phyloP scores from a whole-genome alignment of 371 early-diverging fungal species.

The Chytridiales sp. region DNA sequence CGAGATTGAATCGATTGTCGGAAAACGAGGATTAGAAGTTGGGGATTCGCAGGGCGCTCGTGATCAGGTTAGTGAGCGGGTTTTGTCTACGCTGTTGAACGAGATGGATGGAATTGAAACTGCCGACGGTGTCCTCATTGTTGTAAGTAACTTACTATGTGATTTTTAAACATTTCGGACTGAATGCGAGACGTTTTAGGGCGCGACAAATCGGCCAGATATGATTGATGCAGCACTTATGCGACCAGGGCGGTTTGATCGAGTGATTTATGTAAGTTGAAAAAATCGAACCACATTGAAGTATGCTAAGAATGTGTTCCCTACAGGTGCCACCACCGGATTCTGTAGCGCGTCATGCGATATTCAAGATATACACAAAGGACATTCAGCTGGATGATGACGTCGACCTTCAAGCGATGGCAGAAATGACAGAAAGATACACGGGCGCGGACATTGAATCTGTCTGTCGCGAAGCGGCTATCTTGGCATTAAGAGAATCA shows the following conservation, averaged over 20 bases:
- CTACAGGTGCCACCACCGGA: conserved; percentile 85
- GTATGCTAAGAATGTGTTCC: neutral
- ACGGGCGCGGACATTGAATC: conserved; percentile 98
- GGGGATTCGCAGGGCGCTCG: conserved; percentile 48
- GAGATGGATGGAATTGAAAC: conserved; percentile 97
- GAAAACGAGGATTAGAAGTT: conserved; percentile 52
- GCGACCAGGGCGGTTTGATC: conserved; percentile 95
- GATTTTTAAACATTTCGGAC: neutral
- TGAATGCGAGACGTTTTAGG: too few species aligned
- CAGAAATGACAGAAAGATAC: conserved; percentile 74
- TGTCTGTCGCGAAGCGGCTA: conserved; percentile 94
- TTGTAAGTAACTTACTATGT: conserved; percentile 50
- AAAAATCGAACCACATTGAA: neutral
- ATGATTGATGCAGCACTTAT: conserved; percentile 92
- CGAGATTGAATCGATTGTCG: conserved; percentile 66
- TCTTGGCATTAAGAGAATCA: conserved; percentile 65
- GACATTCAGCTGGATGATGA: conserved; percentile 68
- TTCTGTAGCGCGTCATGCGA: conserved; percentile 69
- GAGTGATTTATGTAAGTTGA: conserved; percentile 73
- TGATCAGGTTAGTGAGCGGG: conserved; percentile 82
- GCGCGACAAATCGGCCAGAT: conserved; percentile 98
- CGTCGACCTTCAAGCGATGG: conserved; percentile 72
- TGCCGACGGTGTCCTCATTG: conserved; percentile 71
- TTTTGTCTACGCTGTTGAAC: conserved; percentile 87
- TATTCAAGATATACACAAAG: conserved; percentile 82